Conservation (phyloP, 805 yeast species). For the Zygosaccharomyces siamensis region DNA sequence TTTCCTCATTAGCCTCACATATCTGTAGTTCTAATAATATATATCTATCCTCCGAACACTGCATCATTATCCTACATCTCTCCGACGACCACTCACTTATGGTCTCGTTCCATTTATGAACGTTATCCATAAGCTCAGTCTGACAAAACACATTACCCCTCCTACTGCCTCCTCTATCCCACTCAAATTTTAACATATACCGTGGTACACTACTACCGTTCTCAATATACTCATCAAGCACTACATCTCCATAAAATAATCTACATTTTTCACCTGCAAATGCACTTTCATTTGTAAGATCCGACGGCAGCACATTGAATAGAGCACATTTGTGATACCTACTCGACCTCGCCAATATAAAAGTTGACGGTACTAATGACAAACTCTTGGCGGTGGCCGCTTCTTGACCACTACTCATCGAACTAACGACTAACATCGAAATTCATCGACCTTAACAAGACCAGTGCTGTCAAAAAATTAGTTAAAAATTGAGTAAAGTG, state of each 20-base stretch:
- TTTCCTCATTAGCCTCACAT: conserved; percentile 14
- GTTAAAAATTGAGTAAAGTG: no score
- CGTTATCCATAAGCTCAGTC: conserved; percentile 20
- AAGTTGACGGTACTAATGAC: not conserved
- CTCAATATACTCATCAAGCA: conserved; percentile 19
- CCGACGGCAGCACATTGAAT: conserved; percentile 23
- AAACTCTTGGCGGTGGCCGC: not conserved
- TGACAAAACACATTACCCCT: conserved; percentile 14
- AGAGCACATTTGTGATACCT: conserved; percentile 9
- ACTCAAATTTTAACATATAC: conserved; percentile 20
- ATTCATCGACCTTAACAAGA: not conserved
- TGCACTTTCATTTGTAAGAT: conserved; percentile 9
- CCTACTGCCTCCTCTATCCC: conserved; percentile 9
- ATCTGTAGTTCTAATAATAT: conserved; percentile 23
- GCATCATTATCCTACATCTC: conserved; percentile 18
- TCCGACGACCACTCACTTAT: conserved; percentile 15
- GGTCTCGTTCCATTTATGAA: conserved; percentile 16
- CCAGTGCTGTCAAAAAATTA: not conserved
- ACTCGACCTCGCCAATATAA: conserved; percentile 10
- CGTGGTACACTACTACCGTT: conserved; percentile 14
- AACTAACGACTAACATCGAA: conserved; percentile 11
- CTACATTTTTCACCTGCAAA: conserved; percentile 8
- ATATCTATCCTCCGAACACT: conserved; percentile 16
- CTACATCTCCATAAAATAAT: conserved; percentile 20
- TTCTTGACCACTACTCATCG: conserved; percentile 7